Base-by-base conservation (phyloP, 2,329 filamentous ascomycete species). In the Nemania abortiva region DNA sequence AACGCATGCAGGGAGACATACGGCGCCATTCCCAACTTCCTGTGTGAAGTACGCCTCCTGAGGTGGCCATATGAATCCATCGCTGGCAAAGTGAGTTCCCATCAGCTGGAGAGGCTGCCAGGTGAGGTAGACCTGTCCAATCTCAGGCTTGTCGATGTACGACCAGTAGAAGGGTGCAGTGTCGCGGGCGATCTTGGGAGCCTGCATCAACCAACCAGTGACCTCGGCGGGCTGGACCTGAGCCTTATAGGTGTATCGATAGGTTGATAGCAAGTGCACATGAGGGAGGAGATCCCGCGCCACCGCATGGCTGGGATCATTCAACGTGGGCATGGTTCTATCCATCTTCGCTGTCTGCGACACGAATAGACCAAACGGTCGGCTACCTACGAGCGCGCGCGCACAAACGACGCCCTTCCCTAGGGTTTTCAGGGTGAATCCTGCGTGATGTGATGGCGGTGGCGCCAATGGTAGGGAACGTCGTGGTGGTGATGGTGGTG, bases 1-100 rank as follows among this genome's bases (percentile, higher is more conserved):
- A 11, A 11, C 11, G 11, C 37, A 15, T 42, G 6, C 18, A 54
- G 60, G 47, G 15, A 29, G 31, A 78, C 86, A 63, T 84, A 89
- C 87, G 79, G 88, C 76, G 59, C 86, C 87, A 73, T 88, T 86
- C 70, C 91, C 87, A 68, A 90, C 81, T 64, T 97, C 92, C 70
- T 94, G 90, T 71, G 90, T 90, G 74, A 91, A 95, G 52, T 89
- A 88, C 62, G 91, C 87, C 82, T 99, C 95, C 6, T 89, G 88
- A 74, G 94, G 92, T 18, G 90, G 90, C 95, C 95, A 99, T 20
- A 98, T 86, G 79, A 95, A 97, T 55, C 96, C 96, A 83, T 99
- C 95, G 42, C 92, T 97, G 9, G 95, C 91, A 78, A 95, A 97
- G 75, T 90, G 91, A 1, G 88, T 90, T 3, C 88, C 89, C 64